Percentiles rank a stretch among this genome's conserved stretches.
Conservation (phyloP, 2,329 filamentous ascomycete species). For the Kalaharituber pfeilii region DNA sequence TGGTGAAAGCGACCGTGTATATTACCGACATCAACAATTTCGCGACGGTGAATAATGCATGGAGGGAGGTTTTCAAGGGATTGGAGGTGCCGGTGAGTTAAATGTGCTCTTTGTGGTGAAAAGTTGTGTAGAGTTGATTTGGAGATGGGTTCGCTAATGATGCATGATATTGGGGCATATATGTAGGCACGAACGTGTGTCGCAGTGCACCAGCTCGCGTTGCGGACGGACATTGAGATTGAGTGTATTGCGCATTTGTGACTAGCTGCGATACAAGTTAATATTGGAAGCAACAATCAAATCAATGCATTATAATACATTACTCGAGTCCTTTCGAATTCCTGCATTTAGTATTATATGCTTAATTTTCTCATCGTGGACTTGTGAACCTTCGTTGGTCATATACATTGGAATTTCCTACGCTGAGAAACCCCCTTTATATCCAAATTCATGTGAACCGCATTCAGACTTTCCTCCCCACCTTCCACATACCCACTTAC, state of each 20-base stretch:
- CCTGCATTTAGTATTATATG: too few species aligned
- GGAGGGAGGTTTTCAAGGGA: constrained; percentile 33
- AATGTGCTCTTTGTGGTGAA: too few species aligned
- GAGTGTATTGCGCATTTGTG: constrained; percentile 33
- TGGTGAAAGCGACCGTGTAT: constrained; percentile 51
- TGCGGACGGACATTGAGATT: constrained; percentile 38
- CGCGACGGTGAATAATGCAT: constrained; percentile 40
- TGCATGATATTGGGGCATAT: constrained; percentile 19
- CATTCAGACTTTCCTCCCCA: too few species aligned
- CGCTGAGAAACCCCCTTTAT: too few species aligned
- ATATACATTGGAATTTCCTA: too few species aligned
- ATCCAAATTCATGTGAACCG: too few species aligned
- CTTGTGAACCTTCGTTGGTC: too few species aligned
- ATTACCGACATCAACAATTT: constrained; percentile 49
- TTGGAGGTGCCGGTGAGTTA: constrained; percentile 33
- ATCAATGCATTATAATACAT: too few species aligned
- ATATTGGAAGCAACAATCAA: too few species aligned
- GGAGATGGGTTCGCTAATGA: not conserved
- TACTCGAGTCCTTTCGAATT: too few species aligned
- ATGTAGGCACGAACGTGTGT: constrained; percentile 32
- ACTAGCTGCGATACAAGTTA: constrained; percentile 4
- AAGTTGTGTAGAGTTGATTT: not conserved
- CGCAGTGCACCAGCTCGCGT: constrained; percentile 34
- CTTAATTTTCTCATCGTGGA: too few species aligned
- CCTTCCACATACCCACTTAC: too few species aligned